Evolutionary conservation across 257 asterid genomes (phyloP), one percentile per base, ranked within the genome.

Genomic region (Gardenia jasminoides): DNA sequence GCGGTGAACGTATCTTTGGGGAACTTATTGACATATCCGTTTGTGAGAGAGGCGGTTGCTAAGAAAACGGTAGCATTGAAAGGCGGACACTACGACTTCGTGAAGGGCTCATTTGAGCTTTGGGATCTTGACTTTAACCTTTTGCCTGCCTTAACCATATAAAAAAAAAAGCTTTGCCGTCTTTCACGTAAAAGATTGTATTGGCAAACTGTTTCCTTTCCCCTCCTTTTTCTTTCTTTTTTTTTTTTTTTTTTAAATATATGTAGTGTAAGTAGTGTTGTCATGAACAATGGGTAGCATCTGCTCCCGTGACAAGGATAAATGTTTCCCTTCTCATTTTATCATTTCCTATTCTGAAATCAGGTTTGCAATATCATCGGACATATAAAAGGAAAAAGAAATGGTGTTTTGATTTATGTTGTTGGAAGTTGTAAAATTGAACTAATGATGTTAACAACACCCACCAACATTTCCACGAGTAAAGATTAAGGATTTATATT

Each of bases 81-180:
- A 79, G 98, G 98, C 17, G 98, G 91, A 68, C 95, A 94, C 87
- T 94, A 94, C 44, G 98, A 94, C 83, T 94, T 94, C 62, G 98
- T 93, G 9, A 86, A 88, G 20, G 94, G 96, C 8, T 67, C 88
- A 3, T 94, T 94, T 71, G 95, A 94, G 86, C 91, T 85, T 10
- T 94, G 98, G 98, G 84, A 81, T 87, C 89, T 93, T 44, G 92
- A 92, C 77, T 89, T 87, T 64, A 83, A 71, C 80, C 84, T 92
- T 72, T 74, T 88, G 16, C 89, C 94, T 36, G 75, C 91, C 47
- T 11, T 82, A 0, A 43, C 87, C 13, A 77, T 90, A 33, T 85
- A 83, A 87, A 20, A 66, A 8, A 83, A 87, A 20, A 66, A 8
- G 33, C 41, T 33, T 28, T 47, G 52, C 52, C 22, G 72, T 64